phyloP scores from a whole-genome alignment of 306 rosid species.

The Astragalus glycyphyllos region DNA sequence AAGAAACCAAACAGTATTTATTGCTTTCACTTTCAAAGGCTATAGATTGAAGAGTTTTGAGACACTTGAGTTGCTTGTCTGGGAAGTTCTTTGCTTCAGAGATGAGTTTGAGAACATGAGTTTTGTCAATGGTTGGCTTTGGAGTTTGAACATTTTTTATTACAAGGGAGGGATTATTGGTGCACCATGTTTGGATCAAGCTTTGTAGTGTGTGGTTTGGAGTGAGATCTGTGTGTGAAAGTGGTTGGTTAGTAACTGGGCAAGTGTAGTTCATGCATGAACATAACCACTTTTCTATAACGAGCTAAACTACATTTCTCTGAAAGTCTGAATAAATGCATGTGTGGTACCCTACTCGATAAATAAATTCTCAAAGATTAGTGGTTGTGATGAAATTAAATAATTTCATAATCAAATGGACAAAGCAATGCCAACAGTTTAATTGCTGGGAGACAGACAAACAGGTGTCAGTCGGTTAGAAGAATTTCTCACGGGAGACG shows the following conservation, averaged over 20 bases:
- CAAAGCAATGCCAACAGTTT: background rate
- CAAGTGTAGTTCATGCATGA: slow-evolving; percentile 52
- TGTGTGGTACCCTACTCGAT: no score
- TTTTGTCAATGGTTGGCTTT: slow-evolving; percentile 52
- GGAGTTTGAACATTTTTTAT: slow-evolving; percentile 55
- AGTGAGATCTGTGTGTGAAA: slow-evolving; percentile 52
- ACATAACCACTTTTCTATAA: slow-evolving; percentile 65
- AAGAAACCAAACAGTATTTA: slow-evolving; percentile 45
- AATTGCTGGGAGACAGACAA: background rate
- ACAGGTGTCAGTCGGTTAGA: background rate
- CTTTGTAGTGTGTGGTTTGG: slow-evolving; percentile 80
- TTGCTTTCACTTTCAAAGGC: slow-evolving; percentile 55
- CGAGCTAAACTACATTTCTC: no score
- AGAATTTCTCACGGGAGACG: slow-evolving; percentile 7
- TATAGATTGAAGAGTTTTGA: slow-evolving; percentile 52
- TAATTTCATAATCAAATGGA: no score
- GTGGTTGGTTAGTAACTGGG: slow-evolving; percentile 61
- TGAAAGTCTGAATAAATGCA: no score
- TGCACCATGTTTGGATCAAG: slow-evolving; percentile 74
- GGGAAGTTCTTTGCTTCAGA: slow-evolving; percentile 51
- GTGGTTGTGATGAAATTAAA: no score
- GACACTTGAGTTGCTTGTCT: slow-evolving; percentile 40
- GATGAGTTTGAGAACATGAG: slow-evolving; percentile 57
- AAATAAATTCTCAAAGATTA: no score
- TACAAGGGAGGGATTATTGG: slow-evolving; percentile 49